Conservation (phyloP, 805 yeast species). For the Scheffersomyces amazonensis region DNA sequence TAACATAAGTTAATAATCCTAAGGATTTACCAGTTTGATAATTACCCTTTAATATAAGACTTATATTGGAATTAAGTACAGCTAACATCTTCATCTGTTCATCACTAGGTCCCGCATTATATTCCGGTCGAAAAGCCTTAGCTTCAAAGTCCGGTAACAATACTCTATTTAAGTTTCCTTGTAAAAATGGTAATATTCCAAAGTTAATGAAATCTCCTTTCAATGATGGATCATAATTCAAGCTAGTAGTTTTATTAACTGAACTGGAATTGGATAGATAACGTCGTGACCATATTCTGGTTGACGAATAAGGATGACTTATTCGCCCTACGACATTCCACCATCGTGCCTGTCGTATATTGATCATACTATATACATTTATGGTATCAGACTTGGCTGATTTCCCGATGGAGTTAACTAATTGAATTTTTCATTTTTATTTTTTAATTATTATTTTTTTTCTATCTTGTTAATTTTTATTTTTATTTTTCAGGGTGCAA, state of each 20-base stretch:
- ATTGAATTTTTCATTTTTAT: too few relatives aligned
- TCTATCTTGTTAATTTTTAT: too few relatives aligned
- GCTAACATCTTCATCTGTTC: conserved; percentile 19
- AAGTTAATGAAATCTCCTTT: conserved; percentile 13
- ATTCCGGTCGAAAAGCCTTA: conserved; percentile 3
- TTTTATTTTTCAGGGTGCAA: neutral
- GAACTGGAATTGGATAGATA: too few relatives aligned
- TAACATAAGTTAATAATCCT: conserved; percentile 13
- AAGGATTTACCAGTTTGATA: conserved; percentile 18
- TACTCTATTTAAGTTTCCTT: conserved; percentile 14
- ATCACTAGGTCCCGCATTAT: conserved; percentile 14
- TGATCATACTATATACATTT: too few relatives aligned
- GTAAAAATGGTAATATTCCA: conserved; percentile 22
- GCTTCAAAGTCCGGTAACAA: conserved; percentile 2
- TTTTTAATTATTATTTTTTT: too few relatives aligned
- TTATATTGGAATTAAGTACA: conserved; percentile 13
- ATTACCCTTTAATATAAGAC: conserved; percentile 12
- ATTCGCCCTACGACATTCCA: too few relatives aligned
- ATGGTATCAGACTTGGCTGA: too few relatives aligned
- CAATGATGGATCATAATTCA: conserved; percentile 6
- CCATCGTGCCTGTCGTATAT: too few relatives aligned
- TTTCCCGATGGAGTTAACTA: too few relatives aligned
- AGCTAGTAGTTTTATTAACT: too few relatives aligned
- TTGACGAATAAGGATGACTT: too few relatives aligned
- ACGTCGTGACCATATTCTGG: too few relatives aligned